phyloP scores from a whole-genome alignment of 2,329 filamentous ascomycete genomes.

The Chrysoporthe cubensis region DNA sequence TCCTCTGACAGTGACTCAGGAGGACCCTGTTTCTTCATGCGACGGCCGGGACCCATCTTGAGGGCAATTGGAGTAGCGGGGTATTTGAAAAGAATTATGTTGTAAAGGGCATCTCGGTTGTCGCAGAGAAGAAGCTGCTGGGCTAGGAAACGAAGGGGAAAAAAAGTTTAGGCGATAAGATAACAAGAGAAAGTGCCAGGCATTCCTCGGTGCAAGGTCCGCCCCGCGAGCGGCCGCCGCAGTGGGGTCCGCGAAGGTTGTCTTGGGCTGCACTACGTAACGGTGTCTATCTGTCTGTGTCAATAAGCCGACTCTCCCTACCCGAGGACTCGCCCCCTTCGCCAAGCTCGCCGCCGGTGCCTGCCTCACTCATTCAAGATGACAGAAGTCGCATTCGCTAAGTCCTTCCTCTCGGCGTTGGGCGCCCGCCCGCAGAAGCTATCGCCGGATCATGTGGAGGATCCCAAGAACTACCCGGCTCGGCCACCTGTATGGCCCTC shows the following conservation, averaged over 20 bases:
- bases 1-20: slow-evolving; percentile 82
- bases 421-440: slow-evolving; percentile 81
- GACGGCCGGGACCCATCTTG: slow-evolving; percentile 83
- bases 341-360: background rate
- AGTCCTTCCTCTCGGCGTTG: slow-evolving; percentile 78
- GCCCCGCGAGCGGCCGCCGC: slow-evolving; percentile 13
- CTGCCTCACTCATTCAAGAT: slow-evolving; percentile 50
- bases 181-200: slow-evolving; percentile 1
- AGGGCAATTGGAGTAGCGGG: background rate
- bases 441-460: slow-evolving; percentile 87
- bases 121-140: slow-evolving; percentile 7
- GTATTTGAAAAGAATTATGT: background rate
- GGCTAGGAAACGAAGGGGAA: background rate
- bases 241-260: slow-evolving; percentile 9
- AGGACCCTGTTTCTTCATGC: slow-evolving; percentile 94
- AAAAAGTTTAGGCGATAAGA: slow-evolving; percentile 26
- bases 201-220: slow-evolving; percentile 13
- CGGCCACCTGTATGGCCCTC: slow-evolving; percentile 69
- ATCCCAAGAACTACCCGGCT: slow-evolving; percentile 76
- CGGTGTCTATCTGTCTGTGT: slow-evolving; percentile 6
- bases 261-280: slow-evolving; percentile 20
- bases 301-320: background rate
- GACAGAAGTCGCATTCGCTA: slow-evolving; percentile 85
- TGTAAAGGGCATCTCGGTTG: background rate
- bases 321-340: background rate